Percentiles rank a stretch among this genome's conserved stretches.
These are phyloP conservation scores for Arthrobotrys conoides DNA, from an alignment of 2,329 filamentous ascomycete species.

Conservation along the genomic window DNA sequence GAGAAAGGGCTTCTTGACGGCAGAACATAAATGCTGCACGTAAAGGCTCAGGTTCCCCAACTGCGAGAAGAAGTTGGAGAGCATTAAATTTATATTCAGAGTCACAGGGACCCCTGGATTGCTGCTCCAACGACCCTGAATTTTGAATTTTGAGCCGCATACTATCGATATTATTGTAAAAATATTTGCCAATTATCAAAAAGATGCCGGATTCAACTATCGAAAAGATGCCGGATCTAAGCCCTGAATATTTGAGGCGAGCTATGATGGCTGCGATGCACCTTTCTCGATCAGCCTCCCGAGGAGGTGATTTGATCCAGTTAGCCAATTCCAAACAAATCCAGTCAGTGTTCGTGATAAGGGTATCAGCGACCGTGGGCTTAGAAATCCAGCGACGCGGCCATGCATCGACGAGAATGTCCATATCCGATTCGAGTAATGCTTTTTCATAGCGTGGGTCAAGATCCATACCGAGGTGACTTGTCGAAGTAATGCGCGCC, in stretches of 20 bases:
- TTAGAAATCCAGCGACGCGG: not conserved
- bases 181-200: too few relatives aligned
- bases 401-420: not conserved
- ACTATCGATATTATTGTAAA: too few relatives aligned
- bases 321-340: not conserved
- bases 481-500: not conserved
- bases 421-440: not conserved
- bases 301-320: not conserved
- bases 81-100: not conserved
- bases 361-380: not conserved
- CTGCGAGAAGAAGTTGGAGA: not conserved
- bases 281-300: not conserved
- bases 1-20: not conserved
- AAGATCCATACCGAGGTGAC: not conserved
- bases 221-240: not conserved
- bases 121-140: too few relatives aligned
- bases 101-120: too few relatives aligned
- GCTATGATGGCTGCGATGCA: not conserved
- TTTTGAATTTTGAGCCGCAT: too few relatives aligned
- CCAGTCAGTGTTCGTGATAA: too few relatives aligned
- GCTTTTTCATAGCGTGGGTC: not conserved
- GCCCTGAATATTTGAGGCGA: not conserved
- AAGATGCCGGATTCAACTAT: too few relatives aligned
- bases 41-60: not conserved
- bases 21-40: not conserved